Evolutionary conservation across 2,329 filamentous ascomycete genomes (phyloP).

Genomic region (Phoma herbarum): DNA sequence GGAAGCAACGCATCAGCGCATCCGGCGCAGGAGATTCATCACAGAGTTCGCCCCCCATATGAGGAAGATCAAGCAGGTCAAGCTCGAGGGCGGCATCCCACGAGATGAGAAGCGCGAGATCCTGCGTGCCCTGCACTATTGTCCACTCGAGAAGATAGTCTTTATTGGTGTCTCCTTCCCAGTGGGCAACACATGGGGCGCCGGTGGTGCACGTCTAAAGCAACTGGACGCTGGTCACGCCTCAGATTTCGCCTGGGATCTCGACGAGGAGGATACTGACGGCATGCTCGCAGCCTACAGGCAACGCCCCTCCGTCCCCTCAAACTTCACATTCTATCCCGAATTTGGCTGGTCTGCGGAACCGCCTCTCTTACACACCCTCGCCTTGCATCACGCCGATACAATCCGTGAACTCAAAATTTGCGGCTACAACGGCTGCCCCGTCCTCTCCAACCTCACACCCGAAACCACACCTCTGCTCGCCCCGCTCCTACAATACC

Average conservation of each 20-base stretch:
- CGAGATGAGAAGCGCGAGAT: slow-evolving; percentile 58
- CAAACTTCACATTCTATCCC: slow-evolving; percentile 46
- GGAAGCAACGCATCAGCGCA: slow-evolving; percentile 31
- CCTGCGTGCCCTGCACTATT: slow-evolving; percentile 53
- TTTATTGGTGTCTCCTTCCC: slow-evolving; percentile 56
- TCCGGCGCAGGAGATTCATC: slow-evolving; percentile 52
- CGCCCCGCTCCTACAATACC: slow-evolving; percentile 52
- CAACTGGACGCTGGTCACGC: slow-evolving; percentile 38
- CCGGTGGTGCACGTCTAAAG: slow-evolving; percentile 44
- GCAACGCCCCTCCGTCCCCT: slow-evolving; percentile 28
- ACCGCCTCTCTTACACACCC: slow-evolving; percentile 53
- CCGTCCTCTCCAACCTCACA: slow-evolving; percentile 51
- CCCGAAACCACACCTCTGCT: slow-evolving; percentile 52
- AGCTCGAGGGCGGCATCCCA: slow-evolving; percentile 58
- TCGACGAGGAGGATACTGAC: slow-evolving; percentile 43
- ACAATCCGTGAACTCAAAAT: slow-evolving; percentile 58
- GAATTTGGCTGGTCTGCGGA: slow-evolving; percentile 52
- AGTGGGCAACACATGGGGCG: slow-evolving; percentile 57
- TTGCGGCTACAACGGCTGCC: slow-evolving; percentile 57
- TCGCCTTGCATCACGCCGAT: slow-evolving; percentile 52
- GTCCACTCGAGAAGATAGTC: slow-evolving; percentile 56
- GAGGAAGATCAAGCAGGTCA: slow-evolving; percentile 54
- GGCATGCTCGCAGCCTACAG: slow-evolving; percentile 37
- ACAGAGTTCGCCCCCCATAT: slow-evolving; percentile 54
- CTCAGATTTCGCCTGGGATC: slow-evolving; percentile 30